These are phyloP conservation scores for Ophiorrhiza pumila DNA, from an alignment of 257 asterid species.

Conservation along the genomic window DNA sequence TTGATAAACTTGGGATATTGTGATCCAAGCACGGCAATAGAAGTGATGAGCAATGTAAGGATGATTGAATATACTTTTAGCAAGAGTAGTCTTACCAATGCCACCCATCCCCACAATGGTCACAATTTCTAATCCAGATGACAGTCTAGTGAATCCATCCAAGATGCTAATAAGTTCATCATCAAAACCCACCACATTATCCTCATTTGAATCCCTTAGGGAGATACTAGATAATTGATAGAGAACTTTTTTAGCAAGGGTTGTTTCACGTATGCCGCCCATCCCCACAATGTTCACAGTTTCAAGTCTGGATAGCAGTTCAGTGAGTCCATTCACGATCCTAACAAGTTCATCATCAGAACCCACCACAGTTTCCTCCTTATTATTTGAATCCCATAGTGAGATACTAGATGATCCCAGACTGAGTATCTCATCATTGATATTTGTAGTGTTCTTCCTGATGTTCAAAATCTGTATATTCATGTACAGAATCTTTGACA, in stretches of 20 bases:
- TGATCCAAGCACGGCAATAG: constrained; percentile 12
- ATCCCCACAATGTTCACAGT: not conserved
- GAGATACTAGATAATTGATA: too few relatives aligned
- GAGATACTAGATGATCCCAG: too few relatives aligned
- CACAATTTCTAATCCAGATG: not conserved
- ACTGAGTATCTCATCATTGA: too few relatives aligned
- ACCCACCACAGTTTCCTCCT: not conserved
- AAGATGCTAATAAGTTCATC: not conserved
- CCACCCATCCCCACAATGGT: constrained; percentile 8
- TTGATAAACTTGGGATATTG: constrained; percentile 2
- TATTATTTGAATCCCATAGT: too few relatives aligned
- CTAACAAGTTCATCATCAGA: not conserved
- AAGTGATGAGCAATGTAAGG: not conserved
- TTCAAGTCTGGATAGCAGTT: not conserved
- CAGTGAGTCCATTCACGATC: not conserved
- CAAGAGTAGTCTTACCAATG: constrained; percentile 8
- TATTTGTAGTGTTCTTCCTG: too few relatives aligned
- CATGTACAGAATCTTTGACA: too few relatives aligned
- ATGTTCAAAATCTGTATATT: not conserved
- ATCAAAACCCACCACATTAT: not conserved
- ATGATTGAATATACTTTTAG: not conserved
- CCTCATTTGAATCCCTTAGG: too few relatives aligned
- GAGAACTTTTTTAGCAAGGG: not conserved
- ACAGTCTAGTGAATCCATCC: not conserved
- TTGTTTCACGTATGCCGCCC: constrained; percentile 9